Base-by-base conservation (phyloP, 352 stramenopile genomes). In the Globisporangium uncinulatum region DNA sequence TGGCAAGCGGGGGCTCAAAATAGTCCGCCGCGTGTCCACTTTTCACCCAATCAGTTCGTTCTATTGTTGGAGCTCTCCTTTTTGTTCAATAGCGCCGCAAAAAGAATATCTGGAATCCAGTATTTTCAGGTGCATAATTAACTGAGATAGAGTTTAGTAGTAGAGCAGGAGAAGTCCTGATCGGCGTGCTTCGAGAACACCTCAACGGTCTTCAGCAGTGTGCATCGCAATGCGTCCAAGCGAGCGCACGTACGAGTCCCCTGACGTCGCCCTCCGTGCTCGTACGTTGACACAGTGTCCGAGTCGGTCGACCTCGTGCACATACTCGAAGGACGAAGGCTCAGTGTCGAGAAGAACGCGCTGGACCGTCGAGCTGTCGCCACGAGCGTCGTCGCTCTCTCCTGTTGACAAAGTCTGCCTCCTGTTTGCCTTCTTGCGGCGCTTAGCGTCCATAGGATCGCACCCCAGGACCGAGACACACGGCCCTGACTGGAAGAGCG, bases 201-300 rank as follows among this genome's bases (percentile, higher is more conserved):
- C 15, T 53, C 47, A 20, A 6, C 7, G 20, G 20, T 62, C 24
- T 20, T 57, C 49, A 9, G 21, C 13, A 31, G 10, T 14, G 19
- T 54, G 58, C 32, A 71, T 57, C 21, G 61, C 13, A 45, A 83
- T 66, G 15, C 69, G 62, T 1, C 68, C 74, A n/a, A 86, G 52
- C 11, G 74, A 84, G 3, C 65, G 74, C 31, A 75, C 71, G 57
- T 83, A 89, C 17, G 63, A 70, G 52, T 80, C 69, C 7, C 74
- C 69, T 53, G 52, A 48, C 15, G 57, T 68, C 20, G 41, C 57
- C 8, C 76, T 71, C 21, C 59, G 62, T 9, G 73, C 71, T 20
- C 79, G 67, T 0, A 90, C 51, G n/a, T 65, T 69, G 13, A 83
- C 72, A 54, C 61, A 77, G 57, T 90, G 73, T 0, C 76, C 74